phyloP scores from a whole-genome alignment of 192 early-diverging fungal genomes.

The Phycomyces nitens region DNA sequence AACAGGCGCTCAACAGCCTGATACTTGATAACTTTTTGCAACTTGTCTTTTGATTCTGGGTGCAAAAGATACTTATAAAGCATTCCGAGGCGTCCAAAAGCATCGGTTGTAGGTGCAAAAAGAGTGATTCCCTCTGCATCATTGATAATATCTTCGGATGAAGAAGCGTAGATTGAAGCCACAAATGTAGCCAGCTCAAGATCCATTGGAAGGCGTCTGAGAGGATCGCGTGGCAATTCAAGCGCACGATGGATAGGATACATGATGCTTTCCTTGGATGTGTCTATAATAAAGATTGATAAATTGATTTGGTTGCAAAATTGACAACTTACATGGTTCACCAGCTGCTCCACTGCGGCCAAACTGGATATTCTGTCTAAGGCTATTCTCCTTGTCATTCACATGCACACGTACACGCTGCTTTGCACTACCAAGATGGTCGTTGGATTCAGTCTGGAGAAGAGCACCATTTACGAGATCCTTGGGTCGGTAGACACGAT shows the following conservation, averaged over 20 bases:
- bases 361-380: slow-evolving; percentile 40
- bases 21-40: slow-evolving; percentile 50
- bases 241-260: slow-evolving; percentile 56
- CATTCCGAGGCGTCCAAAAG: slow-evolving; percentile 56
- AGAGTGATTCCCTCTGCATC: slow-evolving; percentile 54
- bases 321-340: slow-evolving; percentile 37
- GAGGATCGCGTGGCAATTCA: slow-evolving; percentile 42
- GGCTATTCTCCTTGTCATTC: background rate
- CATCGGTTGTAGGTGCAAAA: slow-evolving; percentile 60
- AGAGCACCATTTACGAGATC: slow-evolving; percentile 51
- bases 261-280: slow-evolving; percentile 56
- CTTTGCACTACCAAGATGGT: slow-evolving; percentile 35
- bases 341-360: slow-evolving; percentile 45
- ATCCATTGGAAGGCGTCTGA: slow-evolving; percentile 47
- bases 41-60: slow-evolving; percentile 26
- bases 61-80: slow-evolving; percentile 48
- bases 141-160: slow-evolving; percentile 42
- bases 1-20: slow-evolving; percentile 43
- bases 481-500: slow-evolving; percentile 40
- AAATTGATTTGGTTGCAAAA: background rate
- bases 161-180: slow-evolving; percentile 49
- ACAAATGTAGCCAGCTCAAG: slow-evolving; percentile 51
- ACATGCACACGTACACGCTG: slow-evolving; percentile 53
- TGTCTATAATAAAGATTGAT: slow-evolving; percentile 30
- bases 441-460: slow-evolving; percentile 52